Percentiles rank a stretch among this genome's conserved stretches.
These are phyloP conservation scores for Pythium chondricola DNA, from an alignment of 352 stramenopile species.

Conservation along the genomic window DNA sequence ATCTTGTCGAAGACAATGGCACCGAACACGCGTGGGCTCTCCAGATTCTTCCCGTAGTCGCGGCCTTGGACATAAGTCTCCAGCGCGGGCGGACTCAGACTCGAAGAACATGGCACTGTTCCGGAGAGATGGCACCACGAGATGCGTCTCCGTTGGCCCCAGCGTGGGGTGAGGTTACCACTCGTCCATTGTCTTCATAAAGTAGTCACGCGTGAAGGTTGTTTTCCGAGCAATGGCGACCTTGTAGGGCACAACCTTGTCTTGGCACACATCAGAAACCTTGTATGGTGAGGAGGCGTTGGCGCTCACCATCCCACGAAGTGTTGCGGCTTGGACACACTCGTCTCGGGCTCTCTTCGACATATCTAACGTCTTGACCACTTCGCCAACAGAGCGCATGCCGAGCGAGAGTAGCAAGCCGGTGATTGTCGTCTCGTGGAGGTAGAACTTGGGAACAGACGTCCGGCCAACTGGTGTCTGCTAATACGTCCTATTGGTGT, in stretches of 20 bases:
- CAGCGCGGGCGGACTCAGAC: conserved; percentile 28
- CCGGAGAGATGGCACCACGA: conserved; percentile 48
- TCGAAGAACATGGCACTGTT: conserved; percentile 62
- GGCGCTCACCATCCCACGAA: conserved; percentile 24
- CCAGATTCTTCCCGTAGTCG: conserved; percentile 35
- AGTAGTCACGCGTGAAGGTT: conserved; percentile 55
- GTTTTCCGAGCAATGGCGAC: conserved; percentile 53
- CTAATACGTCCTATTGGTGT: no score
- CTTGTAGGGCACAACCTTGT: conserved; percentile 50
- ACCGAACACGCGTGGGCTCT: conserved; percentile 51
- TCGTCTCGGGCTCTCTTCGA: conserved; percentile 18
- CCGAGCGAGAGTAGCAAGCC: conserved; percentile 48
- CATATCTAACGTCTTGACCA: conserved; percentile 36
- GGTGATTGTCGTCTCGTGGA: conserved; percentile 46
- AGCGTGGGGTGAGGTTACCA: conserved; percentile 54
- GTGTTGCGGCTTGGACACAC: conserved; percentile 24
- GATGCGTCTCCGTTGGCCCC: background rate
- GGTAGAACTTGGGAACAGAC: no score
- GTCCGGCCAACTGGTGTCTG: no score
- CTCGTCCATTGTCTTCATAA: conserved; percentile 51
- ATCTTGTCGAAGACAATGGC: conserved; percentile 56
- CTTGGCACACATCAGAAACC: conserved; percentile 28
- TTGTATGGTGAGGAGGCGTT: conserved; percentile 27
- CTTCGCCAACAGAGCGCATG: conserved; percentile 28
- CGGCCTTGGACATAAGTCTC: conserved; percentile 43